A percentile compares a stretch with the other conserved stretches of the same genome.
Conservation (phyloP, 345 rosid species). For the Firmiana major region DNA sequence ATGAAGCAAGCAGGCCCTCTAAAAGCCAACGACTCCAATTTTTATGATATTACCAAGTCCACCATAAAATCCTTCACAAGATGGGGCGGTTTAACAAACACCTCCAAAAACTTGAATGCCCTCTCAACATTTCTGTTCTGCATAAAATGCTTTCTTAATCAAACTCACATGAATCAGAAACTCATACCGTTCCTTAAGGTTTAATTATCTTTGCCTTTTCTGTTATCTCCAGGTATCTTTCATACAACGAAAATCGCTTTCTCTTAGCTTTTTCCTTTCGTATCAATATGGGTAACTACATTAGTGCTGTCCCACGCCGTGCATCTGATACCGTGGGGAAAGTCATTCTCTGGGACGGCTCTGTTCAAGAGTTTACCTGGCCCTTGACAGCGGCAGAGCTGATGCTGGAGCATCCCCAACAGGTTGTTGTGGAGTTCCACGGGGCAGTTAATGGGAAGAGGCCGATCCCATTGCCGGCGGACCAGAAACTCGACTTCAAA, state of each 20-base stretch:
- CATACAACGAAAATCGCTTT: neutral
- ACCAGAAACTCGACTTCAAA: constrained; percentile 37
- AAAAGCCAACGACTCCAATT: constrained; percentile 30
- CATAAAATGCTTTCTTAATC: neutral
- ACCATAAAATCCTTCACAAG: constrained; percentile 34
- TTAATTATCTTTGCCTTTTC: neutral
- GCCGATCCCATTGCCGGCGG: constrained; percentile 57
- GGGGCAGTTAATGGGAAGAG: constrained; percentile 22
- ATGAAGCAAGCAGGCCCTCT: neutral
- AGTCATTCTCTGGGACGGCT: constrained; percentile 49
- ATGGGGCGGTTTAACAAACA: constrained; percentile 67
- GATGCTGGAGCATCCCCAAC: constrained; percentile 61
- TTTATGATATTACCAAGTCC: constrained; percentile 35
- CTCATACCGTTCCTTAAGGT: neutral
- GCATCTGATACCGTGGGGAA: constrained; percentile 26
- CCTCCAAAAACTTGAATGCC: neutral
- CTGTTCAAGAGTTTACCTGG: constrained; percentile 31
- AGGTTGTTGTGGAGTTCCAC: constrained; percentile 58
- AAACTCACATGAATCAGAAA: neutral
- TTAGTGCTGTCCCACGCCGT: constrained; percentile 11
- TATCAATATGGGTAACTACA: constrained; percentile 40
- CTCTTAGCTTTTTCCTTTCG: neutral
- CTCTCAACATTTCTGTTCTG: constrained; percentile 4
- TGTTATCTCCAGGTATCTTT: neutral
- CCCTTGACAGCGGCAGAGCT: constrained; percentile 54